phyloP scores from a whole-genome alignment of 179 eudicot genomes.

The Spergularia azorica region DNA sequence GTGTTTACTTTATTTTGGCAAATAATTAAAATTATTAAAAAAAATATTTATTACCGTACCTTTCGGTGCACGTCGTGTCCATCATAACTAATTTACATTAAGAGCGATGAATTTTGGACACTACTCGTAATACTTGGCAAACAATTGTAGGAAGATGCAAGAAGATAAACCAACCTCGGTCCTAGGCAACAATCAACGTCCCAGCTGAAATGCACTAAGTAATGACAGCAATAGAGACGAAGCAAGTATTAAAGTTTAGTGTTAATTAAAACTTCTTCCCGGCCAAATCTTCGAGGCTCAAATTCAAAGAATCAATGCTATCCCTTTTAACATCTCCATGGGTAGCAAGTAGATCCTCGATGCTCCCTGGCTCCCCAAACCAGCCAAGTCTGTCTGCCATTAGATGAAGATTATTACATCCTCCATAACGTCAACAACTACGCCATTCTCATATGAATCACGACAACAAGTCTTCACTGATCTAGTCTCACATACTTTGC shows the following conservation, averaged over 20 bases:
- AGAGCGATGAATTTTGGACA: too few species aligned
- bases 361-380: slow-evolving; percentile 85
- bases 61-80: too few species aligned
- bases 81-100: too few species aligned
- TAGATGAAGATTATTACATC: slow-evolving; percentile 80
- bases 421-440: slow-evolving; percentile 85
- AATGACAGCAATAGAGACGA: background rate
- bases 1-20: too few species aligned
- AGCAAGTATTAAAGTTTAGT: background rate
- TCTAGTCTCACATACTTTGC: slow-evolving; percentile 85
- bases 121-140: too few species aligned
- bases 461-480: slow-evolving; percentile 76
- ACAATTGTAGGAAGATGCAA: too few species aligned
- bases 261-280: slow-evolving; percentile 45
- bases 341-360: slow-evolving; percentile 78
- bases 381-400: slow-evolving; percentile 83
- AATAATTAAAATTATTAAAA: too few species aligned
- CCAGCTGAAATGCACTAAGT: too few species aligned
- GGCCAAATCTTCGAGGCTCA: slow-evolving; percentile 82
- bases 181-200: too few species aligned
- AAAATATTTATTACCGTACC: too few species aligned
- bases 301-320: slow-evolving; percentile 56
- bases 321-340: slow-evolving; percentile 84
- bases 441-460: slow-evolving; percentile 85
- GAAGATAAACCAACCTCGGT: too few species aligned